These are phyloP conservation scores for Allium sativum DNA, from an alignment of 106 monocot genomes.

Conservation along the genomic window DNA sequence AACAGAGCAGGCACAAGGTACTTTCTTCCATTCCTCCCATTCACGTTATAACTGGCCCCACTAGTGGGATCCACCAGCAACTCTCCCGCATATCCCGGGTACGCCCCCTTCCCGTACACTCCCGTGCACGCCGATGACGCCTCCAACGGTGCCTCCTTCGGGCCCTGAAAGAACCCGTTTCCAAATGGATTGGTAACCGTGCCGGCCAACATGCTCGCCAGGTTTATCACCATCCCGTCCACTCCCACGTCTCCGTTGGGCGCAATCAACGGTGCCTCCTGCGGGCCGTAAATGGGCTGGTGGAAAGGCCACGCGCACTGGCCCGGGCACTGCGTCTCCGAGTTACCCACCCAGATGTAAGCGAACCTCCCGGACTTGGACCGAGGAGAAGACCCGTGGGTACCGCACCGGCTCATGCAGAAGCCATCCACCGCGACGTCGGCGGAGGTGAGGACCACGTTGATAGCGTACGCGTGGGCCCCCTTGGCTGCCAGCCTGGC, in stretches of 20 bases:
- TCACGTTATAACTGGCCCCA: conserved; percentile 18
- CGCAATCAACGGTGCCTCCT: conserved; percentile 13
- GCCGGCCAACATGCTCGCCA: conserved; percentile 21
- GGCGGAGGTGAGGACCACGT: conserved; percentile 61
- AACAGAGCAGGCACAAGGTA: conserved; percentile 17
- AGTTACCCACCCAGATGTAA: conserved; percentile 26
- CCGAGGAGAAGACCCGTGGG: conserved; percentile 40
- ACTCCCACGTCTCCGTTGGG: conserved; percentile 25
- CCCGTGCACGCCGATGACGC: conserved; percentile 24
- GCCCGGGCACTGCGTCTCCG: conserved; percentile 50
- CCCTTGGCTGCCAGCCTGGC: conserved; percentile 31
- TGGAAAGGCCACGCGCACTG: conserved; percentile 95
- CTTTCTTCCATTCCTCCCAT: conserved; percentile 19
- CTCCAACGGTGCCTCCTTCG: conserved; percentile 15
- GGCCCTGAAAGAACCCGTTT: conserved; percentile 19
- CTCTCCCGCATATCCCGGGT: conserved; percentile 21
- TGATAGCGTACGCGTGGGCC: conserved; percentile 20
- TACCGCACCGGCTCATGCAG: conserved; percentile 79
- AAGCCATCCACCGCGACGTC: conserved; percentile 76
- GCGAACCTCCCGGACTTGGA: conserved; percentile 6
- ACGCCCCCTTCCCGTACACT: conserved; percentile 22
- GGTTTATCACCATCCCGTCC: conserved; percentile 27
- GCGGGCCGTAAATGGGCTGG: conserved; percentile 47
- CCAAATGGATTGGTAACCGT: conserved; percentile 31
- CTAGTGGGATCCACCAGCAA: conserved; percentile 15